Conservation (phyloP, 176 grass and related monocot species). For the Triticum dicoccoides region DNA sequence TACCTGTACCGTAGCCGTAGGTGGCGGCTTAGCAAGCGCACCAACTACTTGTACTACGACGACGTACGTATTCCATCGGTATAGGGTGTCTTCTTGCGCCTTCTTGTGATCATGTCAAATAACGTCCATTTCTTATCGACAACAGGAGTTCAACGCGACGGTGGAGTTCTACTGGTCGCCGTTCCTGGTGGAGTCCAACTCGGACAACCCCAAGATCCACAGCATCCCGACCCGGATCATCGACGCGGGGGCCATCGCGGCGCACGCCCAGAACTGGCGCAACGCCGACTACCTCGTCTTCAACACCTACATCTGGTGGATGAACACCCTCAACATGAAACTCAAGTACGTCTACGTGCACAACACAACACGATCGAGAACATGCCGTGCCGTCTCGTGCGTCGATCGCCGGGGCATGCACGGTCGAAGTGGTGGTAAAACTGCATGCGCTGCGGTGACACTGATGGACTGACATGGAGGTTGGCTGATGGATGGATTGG, state of each 20-base stretch:
- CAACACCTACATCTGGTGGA: slow-evolving; percentile 85
- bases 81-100: background rate
- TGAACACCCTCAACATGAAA: slow-evolving; percentile 71
- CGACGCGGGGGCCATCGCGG: slow-evolving; percentile 40
- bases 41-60: background rate
- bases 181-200: slow-evolving; percentile 86
- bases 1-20: background rate
- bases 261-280: slow-evolving; percentile 55
- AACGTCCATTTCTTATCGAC: background rate
- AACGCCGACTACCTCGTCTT: slow-evolving; percentile 70
- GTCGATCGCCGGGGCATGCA: background rate
- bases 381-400: background rate
- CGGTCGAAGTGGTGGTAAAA: background rate
- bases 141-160: slow-evolving; percentile 66
- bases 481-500: background rate
- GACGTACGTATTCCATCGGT: background rate
- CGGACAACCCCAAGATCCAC: slow-evolving; percentile 69
- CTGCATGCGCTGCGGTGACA: background rate
- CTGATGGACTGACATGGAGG: background rate
- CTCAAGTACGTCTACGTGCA: slow-evolving; percentile 32
- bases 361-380: too few relatives aligned
- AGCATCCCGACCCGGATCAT: slow-evolving; percentile 75
- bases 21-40: slow-evolving; percentile 2
- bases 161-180: slow-evolving; percentile 94
- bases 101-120: background rate